phyloP scores from a whole-genome alignment of 2,329 filamentous ascomycete genomes.

The Phyllosticta citribraziliensis region DNA sequence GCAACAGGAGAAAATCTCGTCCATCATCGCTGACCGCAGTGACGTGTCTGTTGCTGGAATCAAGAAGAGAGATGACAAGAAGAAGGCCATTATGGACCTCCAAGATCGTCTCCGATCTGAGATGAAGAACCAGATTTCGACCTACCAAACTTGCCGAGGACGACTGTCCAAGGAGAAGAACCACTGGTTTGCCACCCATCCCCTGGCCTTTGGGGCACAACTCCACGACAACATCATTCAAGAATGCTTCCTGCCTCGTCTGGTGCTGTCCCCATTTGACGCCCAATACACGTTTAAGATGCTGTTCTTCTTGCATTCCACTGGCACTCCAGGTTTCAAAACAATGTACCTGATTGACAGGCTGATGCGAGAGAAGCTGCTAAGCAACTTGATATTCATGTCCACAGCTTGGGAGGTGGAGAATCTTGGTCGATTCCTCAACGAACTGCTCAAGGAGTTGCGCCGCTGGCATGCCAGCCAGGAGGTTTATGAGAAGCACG shows the following conservation, averaged over 20 bases:
- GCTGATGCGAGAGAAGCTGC: constrained; percentile 71
- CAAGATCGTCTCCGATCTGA: constrained; percentile 64
- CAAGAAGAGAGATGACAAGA: constrained; percentile 58
- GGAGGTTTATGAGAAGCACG: constrained; percentile 70
- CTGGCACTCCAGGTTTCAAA: constrained; percentile 75
- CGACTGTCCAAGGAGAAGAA: constrained; percentile 67
- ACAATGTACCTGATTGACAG: constrained; percentile 75
- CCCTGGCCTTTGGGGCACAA: constrained; percentile 47
- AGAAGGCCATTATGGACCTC: constrained; percentile 58
- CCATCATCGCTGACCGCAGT: constrained; percentile 59
- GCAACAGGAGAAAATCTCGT: constrained; percentile 49
- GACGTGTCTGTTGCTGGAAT: constrained; percentile 60
- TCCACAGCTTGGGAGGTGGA: constrained; percentile 87
- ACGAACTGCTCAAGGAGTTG: constrained; percentile 70
- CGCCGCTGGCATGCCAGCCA: constrained; percentile 75
- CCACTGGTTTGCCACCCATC: constrained; percentile 62
- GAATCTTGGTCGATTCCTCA: constrained; percentile 85
- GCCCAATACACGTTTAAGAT: constrained; percentile 83
- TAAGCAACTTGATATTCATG: constrained; percentile 75
- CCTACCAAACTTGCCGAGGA: constrained; percentile 47
- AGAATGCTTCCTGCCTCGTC: constrained; percentile 82
- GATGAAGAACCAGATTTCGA: constrained; percentile 56
- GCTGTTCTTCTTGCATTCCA: constrained; percentile 77
- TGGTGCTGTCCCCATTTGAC: constrained; percentile 74
- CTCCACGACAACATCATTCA: constrained; percentile 74